phyloP scores from a whole-genome alignment of 1,284 basidiomycete genomes.

The Irpex sp. region DNA sequence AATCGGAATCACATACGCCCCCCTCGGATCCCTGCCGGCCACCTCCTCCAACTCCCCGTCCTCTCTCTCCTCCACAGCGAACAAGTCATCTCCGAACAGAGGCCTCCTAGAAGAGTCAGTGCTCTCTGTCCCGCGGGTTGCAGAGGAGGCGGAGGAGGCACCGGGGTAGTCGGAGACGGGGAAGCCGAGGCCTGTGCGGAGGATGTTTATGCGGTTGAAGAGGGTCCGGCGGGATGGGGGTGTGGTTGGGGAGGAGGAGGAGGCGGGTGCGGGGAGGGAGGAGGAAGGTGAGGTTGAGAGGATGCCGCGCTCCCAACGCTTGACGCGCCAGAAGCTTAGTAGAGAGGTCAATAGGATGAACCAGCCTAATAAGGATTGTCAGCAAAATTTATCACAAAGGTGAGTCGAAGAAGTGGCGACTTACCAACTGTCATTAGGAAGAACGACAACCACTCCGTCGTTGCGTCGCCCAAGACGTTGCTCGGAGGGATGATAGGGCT shows the following conservation, averaged over 20 bases:
- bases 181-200: slow-evolving; percentile 46
- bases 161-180: slow-evolving; percentile 22
- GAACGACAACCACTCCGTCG: slow-evolving; percentile 88
- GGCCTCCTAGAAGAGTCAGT: background rate
- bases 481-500: slow-evolving; percentile 11
- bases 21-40: slow-evolving; percentile 10
- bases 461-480: slow-evolving; percentile 39
- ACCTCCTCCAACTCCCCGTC: slow-evolving; percentile 21
- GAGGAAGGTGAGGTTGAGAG: slow-evolving; percentile 33
- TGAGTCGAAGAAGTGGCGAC: slow-evolving; percentile 20
- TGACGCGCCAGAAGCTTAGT: slow-evolving; percentile 90
- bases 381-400: background rate
- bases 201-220: slow-evolving; percentile 32
- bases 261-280: slow-evolving; percentile 27
- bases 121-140: background rate
- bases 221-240: slow-evolving; percentile 29
- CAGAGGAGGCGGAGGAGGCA: background rate
- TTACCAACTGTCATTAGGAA: slow-evolving; percentile 87
- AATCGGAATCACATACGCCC: slow-evolving; percentile 38
- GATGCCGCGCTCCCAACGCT: slow-evolving; percentile 80
- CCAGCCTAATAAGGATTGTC: slow-evolving; percentile 56
- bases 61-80: slow-evolving; percentile 20
- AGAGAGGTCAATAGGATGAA: slow-evolving; percentile 86
- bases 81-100: background rate
- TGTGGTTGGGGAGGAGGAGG: slow-evolving; percentile 22